phyloP scores from a whole-genome alignment of 371 early-diverging fungal genomes.

The Rozella allomycis region DNA sequence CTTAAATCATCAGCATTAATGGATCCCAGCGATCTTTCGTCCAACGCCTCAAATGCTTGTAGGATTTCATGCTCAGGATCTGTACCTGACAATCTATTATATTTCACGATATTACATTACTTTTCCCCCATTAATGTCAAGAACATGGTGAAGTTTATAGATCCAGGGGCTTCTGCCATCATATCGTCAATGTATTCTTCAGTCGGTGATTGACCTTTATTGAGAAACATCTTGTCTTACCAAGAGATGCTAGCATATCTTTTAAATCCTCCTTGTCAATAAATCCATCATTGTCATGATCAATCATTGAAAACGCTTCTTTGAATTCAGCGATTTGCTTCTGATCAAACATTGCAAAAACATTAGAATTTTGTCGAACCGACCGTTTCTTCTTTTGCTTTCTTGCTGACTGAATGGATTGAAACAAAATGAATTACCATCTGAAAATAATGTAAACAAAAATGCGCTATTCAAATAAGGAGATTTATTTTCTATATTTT shows the following conservation, averaged over 20 bases:
- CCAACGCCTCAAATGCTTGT: conserved; percentile 71
- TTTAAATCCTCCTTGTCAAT: conserved; percentile 70
- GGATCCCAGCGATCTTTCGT: conserved; percentile 50
- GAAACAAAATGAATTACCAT: too few species aligned
- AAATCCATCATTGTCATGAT: conserved; percentile 65
- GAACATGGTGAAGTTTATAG: conserved; percentile 80
- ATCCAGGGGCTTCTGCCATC: conserved; percentile 64
- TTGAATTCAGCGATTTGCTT: conserved; percentile 84
- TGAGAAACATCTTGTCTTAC: conserved; percentile 8
- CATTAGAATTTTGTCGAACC: conserved; percentile 89
- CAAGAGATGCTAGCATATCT: conserved; percentile 54
- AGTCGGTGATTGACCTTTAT: conserved; percentile 44
- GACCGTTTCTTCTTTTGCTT: conserved; percentile 53
- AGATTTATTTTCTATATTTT: too few species aligned
- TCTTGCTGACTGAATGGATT: too few species aligned
- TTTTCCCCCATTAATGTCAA: conserved; percentile 85
- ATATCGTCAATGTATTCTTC: conserved; percentile 69
- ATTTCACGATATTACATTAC: too few species aligned
- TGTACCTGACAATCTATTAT: conserved; percentile 58
- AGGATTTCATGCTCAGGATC: conserved; percentile 68
- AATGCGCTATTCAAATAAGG: too few species aligned
- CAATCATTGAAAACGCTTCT: conserved; percentile 84
- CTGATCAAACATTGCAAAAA: conserved; percentile 95
- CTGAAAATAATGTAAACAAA: too few species aligned
- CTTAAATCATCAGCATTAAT: conserved; percentile 55